Evolutionary conservation across 148 eudicot genomes (phyloP).

Genomic region (Rhododendron mucronatum): DNA sequence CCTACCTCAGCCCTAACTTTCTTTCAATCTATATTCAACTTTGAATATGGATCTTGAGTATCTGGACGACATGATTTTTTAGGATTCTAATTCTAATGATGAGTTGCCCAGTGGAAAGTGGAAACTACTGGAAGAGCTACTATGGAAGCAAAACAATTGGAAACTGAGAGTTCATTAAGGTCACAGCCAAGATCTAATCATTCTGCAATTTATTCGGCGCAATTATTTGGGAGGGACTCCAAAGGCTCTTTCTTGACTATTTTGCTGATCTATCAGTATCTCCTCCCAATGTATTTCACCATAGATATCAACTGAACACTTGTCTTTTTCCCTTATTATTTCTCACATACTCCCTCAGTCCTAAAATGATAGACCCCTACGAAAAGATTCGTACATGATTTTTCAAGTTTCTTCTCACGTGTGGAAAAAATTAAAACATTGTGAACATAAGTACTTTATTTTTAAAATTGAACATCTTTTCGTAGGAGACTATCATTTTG

Average conservation of each 20-base stretch:
- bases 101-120: background rate
- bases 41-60: background rate
- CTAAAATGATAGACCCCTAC: too few relatives aligned
- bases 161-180: background rate
- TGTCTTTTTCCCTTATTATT: background rate
- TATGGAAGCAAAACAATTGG: background rate
- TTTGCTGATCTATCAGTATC: background rate
- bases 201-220: background rate
- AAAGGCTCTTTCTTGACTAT: background rate
- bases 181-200: background rate
- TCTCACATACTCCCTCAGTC: background rate
- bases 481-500: too few relatives aligned
- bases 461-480: too few relatives aligned
- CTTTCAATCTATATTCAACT: too few relatives aligned
- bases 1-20: too few relatives aligned
- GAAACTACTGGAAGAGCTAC: background rate
- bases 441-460: too few relatives aligned
- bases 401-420: too few relatives aligned
- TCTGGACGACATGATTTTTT: background rate
- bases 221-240: background rate
- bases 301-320: background rate
- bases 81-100: background rate
- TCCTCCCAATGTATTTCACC: background rate
- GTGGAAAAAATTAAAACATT: too few relatives aligned
- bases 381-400: too few relatives aligned